Conservation (phyloP, 495 filamentous ascomycete species). For the Pseudomonodictys pantanalensis region DNA sequence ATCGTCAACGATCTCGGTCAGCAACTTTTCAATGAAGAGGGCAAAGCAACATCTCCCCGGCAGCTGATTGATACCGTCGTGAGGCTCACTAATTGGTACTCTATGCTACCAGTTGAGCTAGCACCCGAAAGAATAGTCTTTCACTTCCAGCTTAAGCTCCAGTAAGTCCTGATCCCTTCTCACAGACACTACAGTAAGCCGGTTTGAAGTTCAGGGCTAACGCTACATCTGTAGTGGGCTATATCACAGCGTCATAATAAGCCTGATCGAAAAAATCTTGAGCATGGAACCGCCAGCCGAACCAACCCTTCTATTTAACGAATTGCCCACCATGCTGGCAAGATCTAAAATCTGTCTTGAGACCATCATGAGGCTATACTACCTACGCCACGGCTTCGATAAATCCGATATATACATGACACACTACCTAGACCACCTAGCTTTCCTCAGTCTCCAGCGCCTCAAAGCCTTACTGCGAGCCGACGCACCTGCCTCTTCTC, state of each 20-base stretch:
- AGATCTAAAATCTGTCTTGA: not conserved
- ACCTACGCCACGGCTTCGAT: slow-evolving; percentile 3
- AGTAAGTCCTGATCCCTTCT: not conserved
- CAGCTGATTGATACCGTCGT: not conserved
- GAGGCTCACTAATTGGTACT: not conserved
- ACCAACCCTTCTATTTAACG: not conserved
- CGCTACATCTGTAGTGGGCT: not conserved
- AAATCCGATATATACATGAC: not conserved
- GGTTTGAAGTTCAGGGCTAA: not conserved
- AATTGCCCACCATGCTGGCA: not conserved
- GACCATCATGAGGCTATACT: slow-evolving; percentile 3
- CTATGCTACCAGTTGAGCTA: not conserved
- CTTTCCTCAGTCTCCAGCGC: not conserved
- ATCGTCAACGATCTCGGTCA: not conserved
- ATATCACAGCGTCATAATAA: not conserved
- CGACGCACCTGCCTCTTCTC: not conserved
- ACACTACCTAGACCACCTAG: not conserved
- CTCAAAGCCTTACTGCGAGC: not conserved
- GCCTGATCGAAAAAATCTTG: not conserved
- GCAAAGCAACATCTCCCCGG: not conserved
- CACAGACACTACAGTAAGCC: not conserved
- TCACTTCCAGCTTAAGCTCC: not conserved
- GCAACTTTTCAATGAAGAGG: not conserved
- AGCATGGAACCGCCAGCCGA: not conserved
- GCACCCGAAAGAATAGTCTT: not conserved